Base-by-base conservation (phyloP, 306 rosid genomes). In the Acacia melanoxylon region DNA sequence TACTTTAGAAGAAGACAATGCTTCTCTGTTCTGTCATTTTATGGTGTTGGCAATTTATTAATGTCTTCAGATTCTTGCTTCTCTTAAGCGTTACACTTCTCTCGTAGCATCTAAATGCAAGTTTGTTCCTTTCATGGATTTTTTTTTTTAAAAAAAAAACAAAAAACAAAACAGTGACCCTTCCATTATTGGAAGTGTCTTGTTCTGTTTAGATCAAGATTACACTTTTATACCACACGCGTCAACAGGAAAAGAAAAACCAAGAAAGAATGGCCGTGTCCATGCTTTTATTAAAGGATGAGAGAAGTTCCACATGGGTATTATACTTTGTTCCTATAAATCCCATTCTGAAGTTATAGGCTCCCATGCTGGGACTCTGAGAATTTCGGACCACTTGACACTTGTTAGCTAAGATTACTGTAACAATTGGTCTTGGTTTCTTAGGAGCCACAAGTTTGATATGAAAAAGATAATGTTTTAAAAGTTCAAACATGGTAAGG, bases 21-120 rank as follows among this genome's bases (percentile, higher is more conserved):
- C 86, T 59, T 24, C 85, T 61, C 16, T 13, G 37, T 84, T 76
- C 78, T 88, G 87, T 87, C 89, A 86, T 86, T 80, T 73, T 25
- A 67, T 77, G 78, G 77, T 81, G 82, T 70, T 84, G 87, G 82
- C 84, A 85, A 81, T 78, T 81, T 84, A 78, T 76, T 52, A 6
- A 12, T 58, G 83, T 87, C 86, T 81, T 89, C 78, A 77, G 86
- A 89, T 90, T 84, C 91, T 78, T 79, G 35, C 59, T 83, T 63
- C 77, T 76, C 82, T 86, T 86, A 3, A 19, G 74, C 70, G 22
- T 76, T 65, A 83, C 79, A 70, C 84, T 76, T 66, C 83, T 63
- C 82, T 72, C 48, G n/a, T 76, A 72, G 82, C 85, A 83, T 86
- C 78, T 72, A 37, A 45, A 33, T 76, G 4, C 16, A 61, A 68